Percentiles rank a stretch among this genome's conserved stretches.
These are phyloP conservation scores for Colletotrichum zoysiae DNA, from an alignment of 2,329 filamentous ascomycete genomes.

Conservation along the genomic window DNA sequence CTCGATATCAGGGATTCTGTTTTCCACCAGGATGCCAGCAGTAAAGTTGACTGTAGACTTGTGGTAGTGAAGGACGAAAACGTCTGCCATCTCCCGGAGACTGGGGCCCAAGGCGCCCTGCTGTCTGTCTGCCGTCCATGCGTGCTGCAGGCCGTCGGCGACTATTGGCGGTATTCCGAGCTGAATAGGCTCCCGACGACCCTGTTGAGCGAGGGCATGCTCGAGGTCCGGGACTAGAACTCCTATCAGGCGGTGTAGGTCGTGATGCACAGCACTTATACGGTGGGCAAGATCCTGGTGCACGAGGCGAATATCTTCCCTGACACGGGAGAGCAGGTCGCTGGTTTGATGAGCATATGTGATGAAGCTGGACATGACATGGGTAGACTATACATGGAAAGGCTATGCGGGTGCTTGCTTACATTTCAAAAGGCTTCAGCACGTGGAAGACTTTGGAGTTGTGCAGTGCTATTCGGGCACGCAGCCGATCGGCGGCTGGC, in stretches of 20 bases:
- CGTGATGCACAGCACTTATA: constrained; percentile 38
- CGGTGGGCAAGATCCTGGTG: constrained; percentile 42
- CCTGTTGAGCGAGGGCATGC: constrained; percentile 39
- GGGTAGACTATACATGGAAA: too few species aligned
- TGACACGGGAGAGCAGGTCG: constrained; percentile 49
- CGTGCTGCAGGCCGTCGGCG: constrained; percentile 32
- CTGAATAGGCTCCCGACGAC: constrained; percentile 23
- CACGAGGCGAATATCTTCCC: constrained; percentile 43
- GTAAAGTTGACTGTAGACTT: constrained; percentile 45
- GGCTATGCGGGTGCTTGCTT: constrained; percentile 25
- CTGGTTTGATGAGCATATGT: constrained; percentile 42
- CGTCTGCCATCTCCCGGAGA: constrained; percentile 49
- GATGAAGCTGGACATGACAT: too few species aligned
- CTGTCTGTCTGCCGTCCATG: constrained; percentile 20
- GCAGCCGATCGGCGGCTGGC: constrained; percentile 50
- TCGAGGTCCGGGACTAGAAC: constrained; percentile 43
- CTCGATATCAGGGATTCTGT: constrained; percentile 43
- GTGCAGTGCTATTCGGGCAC: constrained; percentile 50
- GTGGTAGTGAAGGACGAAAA: constrained; percentile 49
- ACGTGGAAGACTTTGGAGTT: constrained; percentile 51
- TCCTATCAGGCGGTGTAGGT: constrained; percentile 44
- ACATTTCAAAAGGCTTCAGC: constrained; percentile 54
- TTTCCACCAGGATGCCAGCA: constrained; percentile 46
- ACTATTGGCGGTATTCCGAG: constrained; percentile 45
- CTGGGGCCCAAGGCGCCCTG: constrained; percentile 12